Conservation (phyloP, 2,329 filamentous ascomycete species). For the Trichoderma sp. region DNA sequence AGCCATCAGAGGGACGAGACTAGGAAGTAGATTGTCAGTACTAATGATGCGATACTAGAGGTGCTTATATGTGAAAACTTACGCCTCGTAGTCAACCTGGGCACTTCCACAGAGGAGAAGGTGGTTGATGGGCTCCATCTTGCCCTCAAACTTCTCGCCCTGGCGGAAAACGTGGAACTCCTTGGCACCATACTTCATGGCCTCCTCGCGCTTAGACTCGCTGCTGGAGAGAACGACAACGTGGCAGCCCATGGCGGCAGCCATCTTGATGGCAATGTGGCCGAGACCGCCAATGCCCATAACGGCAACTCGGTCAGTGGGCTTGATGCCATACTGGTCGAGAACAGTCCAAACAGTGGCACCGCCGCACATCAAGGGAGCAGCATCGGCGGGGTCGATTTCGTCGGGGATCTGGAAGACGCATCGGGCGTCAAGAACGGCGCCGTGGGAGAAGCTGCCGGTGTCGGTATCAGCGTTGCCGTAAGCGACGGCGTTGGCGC, state of each 20-base stretch:
- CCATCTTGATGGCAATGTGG: conserved; percentile 67
- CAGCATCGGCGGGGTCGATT: conserved; percentile 41
- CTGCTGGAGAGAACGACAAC: conserved; percentile 59
- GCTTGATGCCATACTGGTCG: conserved; percentile 60
- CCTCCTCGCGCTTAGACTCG: conserved; percentile 53
- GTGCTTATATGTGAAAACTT: neutral
- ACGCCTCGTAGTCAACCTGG: neutral
- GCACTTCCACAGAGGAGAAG: conserved; percentile 41
- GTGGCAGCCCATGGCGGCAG: conserved; percentile 63
- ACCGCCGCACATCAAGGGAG: conserved; percentile 71
- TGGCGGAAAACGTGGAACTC: conserved; percentile 44
- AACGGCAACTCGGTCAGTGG: conserved; percentile 66
- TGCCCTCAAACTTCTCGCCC: conserved; percentile 49
- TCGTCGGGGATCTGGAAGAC: conserved; percentile 46
- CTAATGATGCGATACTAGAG: neutral
- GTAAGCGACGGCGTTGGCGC: conserved; percentile 46
- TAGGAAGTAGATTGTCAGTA: neutral
- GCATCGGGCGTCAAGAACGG: conserved; percentile 42
- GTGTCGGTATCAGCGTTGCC: conserved; percentile 43
- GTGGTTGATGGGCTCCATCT: conserved; percentile 61
- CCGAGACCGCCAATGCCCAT: conserved; percentile 68
- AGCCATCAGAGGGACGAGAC: neutral
- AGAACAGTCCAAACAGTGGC: conserved; percentile 67
- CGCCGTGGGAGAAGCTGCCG: conserved; percentile 34
- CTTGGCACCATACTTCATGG: conserved; percentile 56